phyloP scores from a whole-genome alignment of 257 asterid genomes.

The Anisodus acutangulus region DNA sequence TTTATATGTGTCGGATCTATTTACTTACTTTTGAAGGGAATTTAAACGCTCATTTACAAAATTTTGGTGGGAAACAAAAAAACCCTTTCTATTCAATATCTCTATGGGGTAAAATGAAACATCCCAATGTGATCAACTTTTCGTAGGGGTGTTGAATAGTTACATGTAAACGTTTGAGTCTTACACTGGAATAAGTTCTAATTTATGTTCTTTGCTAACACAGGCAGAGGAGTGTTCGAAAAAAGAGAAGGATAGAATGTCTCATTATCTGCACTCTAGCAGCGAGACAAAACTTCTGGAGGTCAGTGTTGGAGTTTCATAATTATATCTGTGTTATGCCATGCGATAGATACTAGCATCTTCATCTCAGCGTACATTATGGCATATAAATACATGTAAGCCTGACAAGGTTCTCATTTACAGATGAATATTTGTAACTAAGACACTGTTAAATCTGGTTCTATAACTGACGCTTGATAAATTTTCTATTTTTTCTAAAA shows the following conservation, averaged over 20 bases:
- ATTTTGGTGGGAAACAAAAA: too few relatives aligned
- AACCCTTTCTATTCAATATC: too few relatives aligned
- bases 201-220: slow-evolving; percentile 30
- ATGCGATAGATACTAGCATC: not conserved
- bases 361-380: not conserved
- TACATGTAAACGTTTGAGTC: too few relatives aligned
- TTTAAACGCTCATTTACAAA: too few relatives aligned
- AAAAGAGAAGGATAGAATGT: slow-evolving; percentile 59
- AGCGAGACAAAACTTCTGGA: slow-evolving; percentile 65
- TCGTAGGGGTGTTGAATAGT: too few relatives aligned
- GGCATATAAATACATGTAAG: not conserved
- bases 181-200: slow-evolving; percentile 20
- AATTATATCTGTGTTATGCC: slow-evolving; percentile 28
- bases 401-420: not conserved
- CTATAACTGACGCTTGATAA: slow-evolving; percentile 2
- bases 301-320: slow-evolving; percentile 47
- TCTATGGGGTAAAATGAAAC: too few relatives aligned
- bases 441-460: not conserved
- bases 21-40: too few relatives aligned
- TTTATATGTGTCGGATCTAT: too few relatives aligned
- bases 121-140: too few relatives aligned
- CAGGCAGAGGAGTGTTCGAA: slow-evolving; percentile 67
- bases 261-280: slow-evolving; percentile 63
- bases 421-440: not conserved
- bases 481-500: not conserved